Evolutionary conservation across 805 yeast species (phyloP).

Genomic region (Cyberlindnera mycetangii): DNA sequence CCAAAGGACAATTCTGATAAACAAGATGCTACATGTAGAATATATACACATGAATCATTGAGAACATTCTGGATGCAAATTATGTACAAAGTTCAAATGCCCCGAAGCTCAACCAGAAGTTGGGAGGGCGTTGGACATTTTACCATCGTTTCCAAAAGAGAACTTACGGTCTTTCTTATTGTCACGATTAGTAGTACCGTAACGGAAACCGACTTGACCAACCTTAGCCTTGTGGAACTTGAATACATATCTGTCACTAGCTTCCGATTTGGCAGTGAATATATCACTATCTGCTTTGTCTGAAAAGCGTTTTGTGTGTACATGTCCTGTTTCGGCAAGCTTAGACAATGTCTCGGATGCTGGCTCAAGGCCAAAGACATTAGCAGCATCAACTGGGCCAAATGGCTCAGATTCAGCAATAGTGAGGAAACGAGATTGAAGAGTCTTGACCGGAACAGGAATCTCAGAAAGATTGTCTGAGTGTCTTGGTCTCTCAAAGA

Average conservation of each 20-base stretch:
- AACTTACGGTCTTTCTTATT: conserved; percentile 77
- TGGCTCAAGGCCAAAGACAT: conserved; percentile 78
- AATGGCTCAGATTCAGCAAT: conserved; percentile 94
- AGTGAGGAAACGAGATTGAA: conserved; percentile 78
- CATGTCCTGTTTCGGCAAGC: conserved; percentile 57
- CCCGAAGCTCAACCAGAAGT: conserved; percentile 22
- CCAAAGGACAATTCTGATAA: background rate
- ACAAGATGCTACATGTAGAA: background rate
- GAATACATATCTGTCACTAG: conserved; percentile 61
- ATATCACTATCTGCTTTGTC: conserved; percentile 33
- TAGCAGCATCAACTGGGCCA: conserved; percentile 94
- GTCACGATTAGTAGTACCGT: conserved; percentile 89
- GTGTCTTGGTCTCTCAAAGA: conserved; percentile 45
- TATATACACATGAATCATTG: background rate
- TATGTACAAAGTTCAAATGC: conserved; percentile 8
- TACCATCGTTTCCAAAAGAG: conserved; percentile 68
- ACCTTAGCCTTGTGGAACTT: conserved; percentile 75
- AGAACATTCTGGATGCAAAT: background rate
- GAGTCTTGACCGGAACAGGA: conserved; percentile 82
- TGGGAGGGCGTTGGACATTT: conserved; percentile 35
- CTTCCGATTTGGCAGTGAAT: conserved; percentile 42
- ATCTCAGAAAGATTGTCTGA: conserved; percentile 88
- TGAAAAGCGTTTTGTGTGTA: conserved; percentile 34
- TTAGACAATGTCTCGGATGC: conserved; percentile 75
- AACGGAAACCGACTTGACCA: conserved; percentile 86